Evolutionary conservation across 192 early-diverging fungal genomes (phyloP).

Genomic region (Coemansia sp.): DNA sequence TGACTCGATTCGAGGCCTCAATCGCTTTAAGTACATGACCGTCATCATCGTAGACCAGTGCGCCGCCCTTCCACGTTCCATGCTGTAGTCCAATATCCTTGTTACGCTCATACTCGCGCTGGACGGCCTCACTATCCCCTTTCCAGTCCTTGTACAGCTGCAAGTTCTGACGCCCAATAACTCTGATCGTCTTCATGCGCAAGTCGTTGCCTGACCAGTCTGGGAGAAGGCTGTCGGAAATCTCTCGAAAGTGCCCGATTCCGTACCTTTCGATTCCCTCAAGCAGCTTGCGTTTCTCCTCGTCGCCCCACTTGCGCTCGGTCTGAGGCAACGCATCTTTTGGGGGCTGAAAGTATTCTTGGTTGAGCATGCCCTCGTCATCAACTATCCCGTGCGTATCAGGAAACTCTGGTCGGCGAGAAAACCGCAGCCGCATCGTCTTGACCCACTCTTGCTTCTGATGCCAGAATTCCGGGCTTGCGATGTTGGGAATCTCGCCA

Average conservation of each 20-base stretch:
- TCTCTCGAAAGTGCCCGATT: slow-evolving; percentile 88
- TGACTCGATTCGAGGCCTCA: slow-evolving; percentile 39
- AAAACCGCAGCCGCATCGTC: slow-evolving; percentile 83
- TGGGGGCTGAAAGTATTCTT: slow-evolving; percentile 76
- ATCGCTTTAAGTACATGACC: slow-evolving; percentile 69
- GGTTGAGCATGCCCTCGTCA: slow-evolving; percentile 82
- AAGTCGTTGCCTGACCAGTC: slow-evolving; percentile 82
- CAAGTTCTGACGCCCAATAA: slow-evolving; percentile 86
- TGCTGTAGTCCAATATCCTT: slow-evolving; percentile 77
- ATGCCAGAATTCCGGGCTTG: slow-evolving; percentile 41
- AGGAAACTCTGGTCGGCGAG: slow-evolving; percentile 77
- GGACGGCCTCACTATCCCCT: slow-evolving; percentile 69
- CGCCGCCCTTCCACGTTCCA: slow-evolving; percentile 79
- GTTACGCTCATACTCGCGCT: slow-evolving; percentile 76
- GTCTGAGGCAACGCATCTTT: slow-evolving; percentile 61
- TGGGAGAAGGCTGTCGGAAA: slow-evolving; percentile 74
- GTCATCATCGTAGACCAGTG: slow-evolving; percentile 82
- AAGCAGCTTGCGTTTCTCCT: slow-evolving; percentile 73
- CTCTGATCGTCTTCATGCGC: slow-evolving; percentile 79
- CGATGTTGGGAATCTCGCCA: slow-evolving; percentile 1
- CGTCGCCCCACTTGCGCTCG: slow-evolving; percentile 84
- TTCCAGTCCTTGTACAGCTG: slow-evolving; percentile 88
- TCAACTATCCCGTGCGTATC: slow-evolving; percentile 85
- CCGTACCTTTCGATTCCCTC: slow-evolving; percentile 82
- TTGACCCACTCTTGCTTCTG: slow-evolving; percentile 81